These are phyloP conservation scores for Pulveroboletus sp. DNA, from an alignment of 1,284 basidiomycete genomes.

Conservation along the genomic window DNA sequence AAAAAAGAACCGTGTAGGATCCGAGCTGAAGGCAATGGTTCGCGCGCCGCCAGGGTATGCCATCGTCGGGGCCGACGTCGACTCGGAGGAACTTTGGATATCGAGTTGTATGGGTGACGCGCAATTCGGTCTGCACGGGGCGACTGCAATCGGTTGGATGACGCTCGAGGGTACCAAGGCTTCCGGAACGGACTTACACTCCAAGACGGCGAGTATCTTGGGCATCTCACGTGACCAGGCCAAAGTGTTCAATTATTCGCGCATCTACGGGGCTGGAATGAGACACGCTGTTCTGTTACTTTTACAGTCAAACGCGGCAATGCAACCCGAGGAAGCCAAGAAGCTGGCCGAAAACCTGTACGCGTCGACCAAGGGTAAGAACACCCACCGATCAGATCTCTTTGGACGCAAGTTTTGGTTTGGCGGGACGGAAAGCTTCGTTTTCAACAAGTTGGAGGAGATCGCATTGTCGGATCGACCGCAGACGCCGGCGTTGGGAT, in stretches of 20 bases:
- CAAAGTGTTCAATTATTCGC: constrained; percentile 99
- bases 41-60: constrained; percentile 91
- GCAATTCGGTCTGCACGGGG: constrained; percentile 96
- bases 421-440: constrained; percentile 93
- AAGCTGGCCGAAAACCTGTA: constrained; percentile 86
- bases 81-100: constrained; percentile 99
- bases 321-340: constrained; percentile 80
- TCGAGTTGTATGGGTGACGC: constrained; percentile 99
- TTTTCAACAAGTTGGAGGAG: constrained; percentile 99
- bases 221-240: constrained; percentile 94
- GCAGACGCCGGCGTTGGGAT: constrained; percentile 90
- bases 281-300: constrained; percentile 90
- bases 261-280: constrained; percentile 98
- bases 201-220: constrained; percentile 93
- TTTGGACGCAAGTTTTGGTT: constrained; percentile 92
- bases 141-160: constrained; percentile 99
- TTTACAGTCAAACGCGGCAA: constrained; percentile 82
- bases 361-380: constrained; percentile 91
- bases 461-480: constrained; percentile 89
- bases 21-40: constrained; percentile 97
- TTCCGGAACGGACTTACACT: constrained; percentile 94
- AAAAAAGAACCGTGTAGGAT: constrained; percentile 95
- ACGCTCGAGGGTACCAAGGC: constrained; percentile 98
- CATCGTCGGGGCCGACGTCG: constrained; percentile 97
- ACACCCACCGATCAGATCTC: constrained; percentile 67